A percentile compares a stretch with the other conserved stretches of the same genome.
These are phyloP conservation scores for Xylaria acuta DNA, from an alignment of 495 filamentous ascomycete genomes.

Conservation along the genomic window DNA sequence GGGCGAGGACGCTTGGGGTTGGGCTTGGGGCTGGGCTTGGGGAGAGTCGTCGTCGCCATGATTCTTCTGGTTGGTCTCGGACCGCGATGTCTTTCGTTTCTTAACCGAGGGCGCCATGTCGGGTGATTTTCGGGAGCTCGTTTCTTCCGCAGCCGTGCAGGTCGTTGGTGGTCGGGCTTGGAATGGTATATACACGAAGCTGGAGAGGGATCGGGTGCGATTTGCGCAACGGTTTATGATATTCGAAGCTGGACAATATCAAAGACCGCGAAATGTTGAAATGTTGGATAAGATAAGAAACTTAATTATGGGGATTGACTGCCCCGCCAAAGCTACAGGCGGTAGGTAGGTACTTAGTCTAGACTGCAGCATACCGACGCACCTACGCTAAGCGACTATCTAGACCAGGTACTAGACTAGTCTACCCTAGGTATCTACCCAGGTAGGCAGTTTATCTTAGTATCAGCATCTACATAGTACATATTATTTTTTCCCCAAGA, in stretches of 20 bases:
- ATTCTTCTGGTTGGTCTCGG: slow-evolving; percentile 15
- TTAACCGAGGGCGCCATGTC: slow-evolving; percentile 32
- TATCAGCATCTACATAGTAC: slow-evolving; percentile 14
- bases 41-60: slow-evolving; percentile 11
- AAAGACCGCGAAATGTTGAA: slow-evolving; percentile 4
- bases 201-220: neutral
- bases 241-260: neutral
- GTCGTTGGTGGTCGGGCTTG: neutral
- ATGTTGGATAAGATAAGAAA: slow-evolving; percentile 23
- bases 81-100: slow-evolving; percentile 34
- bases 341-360: neutral
- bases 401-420: neutral
- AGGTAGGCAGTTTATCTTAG: slow-evolving; percentile 26
- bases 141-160: neutral
- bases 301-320: neutral
- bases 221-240: neutral
- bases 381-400: neutral
- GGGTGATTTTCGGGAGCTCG: neutral
- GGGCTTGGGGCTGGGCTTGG: neutral
- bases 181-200: neutral
- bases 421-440: neutral
- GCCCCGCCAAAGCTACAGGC: slow-evolving; percentile 9
- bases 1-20: neutral
- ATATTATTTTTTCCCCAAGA: slow-evolving; percentile 21
- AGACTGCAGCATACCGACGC: neutral